Conservation (phyloP, 768 basidiomycete genomes). For the Suillus discolor region DNA sequence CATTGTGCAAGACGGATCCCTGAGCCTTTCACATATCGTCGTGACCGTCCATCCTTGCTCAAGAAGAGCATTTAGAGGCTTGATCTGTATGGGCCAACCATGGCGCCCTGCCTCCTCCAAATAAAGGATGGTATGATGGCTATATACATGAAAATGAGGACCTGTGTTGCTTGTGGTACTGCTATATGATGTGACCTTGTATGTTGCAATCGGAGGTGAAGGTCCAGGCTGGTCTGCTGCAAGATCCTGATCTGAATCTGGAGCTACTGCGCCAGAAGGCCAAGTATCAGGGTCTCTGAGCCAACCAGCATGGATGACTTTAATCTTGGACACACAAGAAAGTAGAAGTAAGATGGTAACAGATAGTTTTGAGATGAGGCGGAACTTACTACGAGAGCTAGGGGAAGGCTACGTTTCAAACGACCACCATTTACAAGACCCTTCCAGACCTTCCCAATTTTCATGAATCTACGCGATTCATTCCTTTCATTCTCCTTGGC, state of each 20-base stretch:
- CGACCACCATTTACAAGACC: slow-evolving; percentile 57
- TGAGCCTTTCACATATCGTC: background rate
- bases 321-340: slow-evolving; percentile 51
- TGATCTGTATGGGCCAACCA: background rate
- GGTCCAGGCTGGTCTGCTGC: slow-evolving; percentile 1
- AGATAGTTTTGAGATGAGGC: background rate
- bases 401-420: slow-evolving; percentile 62
- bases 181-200: background rate
- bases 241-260: slow-evolving; percentile 58
- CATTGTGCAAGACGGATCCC: background rate
- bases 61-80: background rate
- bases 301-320: slow-evolving; percentile 76
- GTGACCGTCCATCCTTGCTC: background rate
- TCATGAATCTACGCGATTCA: too few species aligned
- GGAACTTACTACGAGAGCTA: slow-evolving; percentile 60
- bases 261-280: slow-evolving; percentile 64
- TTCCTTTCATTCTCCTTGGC: too few species aligned
- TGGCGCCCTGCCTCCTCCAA: background rate
- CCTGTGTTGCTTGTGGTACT: background rate
- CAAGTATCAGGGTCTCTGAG: slow-evolving; percentile 70
- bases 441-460: slow-evolving; percentile 65
- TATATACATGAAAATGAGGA: background rate
- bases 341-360: slow-evolving; percentile 17
- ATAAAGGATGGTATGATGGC: background rate
- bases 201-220: background rate